Evolutionary conservation across 1,284 basidiomycete genomes (phyloP).

Genomic region (Rhodotorula sp.): DNA sequence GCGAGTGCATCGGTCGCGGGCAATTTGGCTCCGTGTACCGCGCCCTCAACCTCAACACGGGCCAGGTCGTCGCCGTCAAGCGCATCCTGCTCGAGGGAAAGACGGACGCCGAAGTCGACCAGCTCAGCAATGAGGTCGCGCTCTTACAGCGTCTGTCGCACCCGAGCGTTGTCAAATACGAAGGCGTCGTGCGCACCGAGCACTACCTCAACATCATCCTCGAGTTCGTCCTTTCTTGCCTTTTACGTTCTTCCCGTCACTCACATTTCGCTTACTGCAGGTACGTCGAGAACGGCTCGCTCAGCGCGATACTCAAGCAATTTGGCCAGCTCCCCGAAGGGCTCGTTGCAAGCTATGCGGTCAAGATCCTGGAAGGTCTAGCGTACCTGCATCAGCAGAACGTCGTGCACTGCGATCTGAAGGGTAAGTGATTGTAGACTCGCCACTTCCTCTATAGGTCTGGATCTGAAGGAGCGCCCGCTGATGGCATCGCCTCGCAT

Average conservation of each 20-base stretch:
- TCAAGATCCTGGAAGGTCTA: conserved; percentile 89
- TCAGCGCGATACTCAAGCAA: conserved; percentile 83
- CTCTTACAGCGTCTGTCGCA: conserved; percentile 83
- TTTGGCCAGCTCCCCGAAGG: conserved; percentile 89
- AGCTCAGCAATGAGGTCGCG: conserved; percentile 88
- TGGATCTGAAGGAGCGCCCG: not conserved
- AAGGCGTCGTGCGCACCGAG: conserved; percentile 87
- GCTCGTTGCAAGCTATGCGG: conserved; percentile 83
- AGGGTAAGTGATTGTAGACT: conserved; percentile 41
- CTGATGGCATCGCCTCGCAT: too few species aligned
- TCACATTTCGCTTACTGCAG: conserved; percentile 52
- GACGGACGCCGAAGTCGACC: conserved; percentile 73
- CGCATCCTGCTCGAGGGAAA: conserved; percentile 83
- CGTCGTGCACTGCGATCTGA: conserved; percentile 59
- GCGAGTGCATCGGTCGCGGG: conserved; percentile 91
- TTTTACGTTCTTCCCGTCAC: rapidly evolving
- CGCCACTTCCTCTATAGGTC: too few species aligned
- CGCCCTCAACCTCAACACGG: conserved; percentile 85
- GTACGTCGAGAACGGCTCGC: conserved; percentile 89
- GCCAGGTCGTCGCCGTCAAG: conserved; percentile 93
- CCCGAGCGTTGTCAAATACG: conserved; percentile 92
- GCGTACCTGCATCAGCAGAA: conserved; percentile 70
- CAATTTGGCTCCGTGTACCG: conserved; percentile 96
- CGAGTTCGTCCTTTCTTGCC: conserved; percentile 63
- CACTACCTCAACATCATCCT: conserved; percentile 85